Percentiles rank a stretch among this genome's conserved stretches.
phyloP scores from a whole-genome alignment of 768 basidiomycete genomes.

The Favolaschia claudopus region DNA sequence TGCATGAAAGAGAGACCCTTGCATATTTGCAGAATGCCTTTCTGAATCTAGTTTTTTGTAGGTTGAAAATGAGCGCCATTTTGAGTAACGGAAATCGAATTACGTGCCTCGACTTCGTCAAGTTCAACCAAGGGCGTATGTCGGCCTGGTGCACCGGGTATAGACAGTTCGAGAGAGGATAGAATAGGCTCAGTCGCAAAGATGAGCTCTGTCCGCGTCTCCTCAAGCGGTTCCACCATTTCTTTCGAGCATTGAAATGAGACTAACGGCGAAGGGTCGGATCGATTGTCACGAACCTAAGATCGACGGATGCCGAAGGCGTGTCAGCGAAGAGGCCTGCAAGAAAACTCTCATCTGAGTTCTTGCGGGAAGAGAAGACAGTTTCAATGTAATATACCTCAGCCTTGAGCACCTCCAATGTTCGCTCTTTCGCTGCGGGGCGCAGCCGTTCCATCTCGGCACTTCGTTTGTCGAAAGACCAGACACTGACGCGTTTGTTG shows the following conservation, averaged over 20 bases:
- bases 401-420: slow-evolving; percentile 85
- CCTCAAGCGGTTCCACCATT: slow-evolving; percentile 97
- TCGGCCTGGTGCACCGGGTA: slow-evolving; percentile 68
- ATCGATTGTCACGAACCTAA: slow-evolving; percentile 62
- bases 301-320: slow-evolving; percentile 91
- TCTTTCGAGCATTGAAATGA: slow-evolving; percentile 54
- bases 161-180: slow-evolving; percentile 81
- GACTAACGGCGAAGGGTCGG: neutral
- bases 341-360: slow-evolving; percentile 15
- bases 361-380: slow-evolving; percentile 13
- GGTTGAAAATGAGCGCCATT: slow-evolving; percentile 8
- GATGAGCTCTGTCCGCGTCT: slow-evolving; percentile 85
- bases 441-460: slow-evolving; percentile 77
- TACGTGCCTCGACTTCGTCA: slow-evolving; percentile 91
- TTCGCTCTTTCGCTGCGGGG: slow-evolving; percentile 70
- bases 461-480: slow-evolving; percentile 87
- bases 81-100: slow-evolving; percentile 6
- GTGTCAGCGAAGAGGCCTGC: slow-evolving; percentile 84
- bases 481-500: slow-evolving; percentile 89
- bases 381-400: slow-evolving; percentile 65
- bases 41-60: slow-evolving; percentile 98
- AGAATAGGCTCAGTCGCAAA: slow-evolving; percentile 94
- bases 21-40: slow-evolving; percentile 93
- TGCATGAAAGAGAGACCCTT: slow-evolving; percentile 92
- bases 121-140: slow-evolving; percentile 74